These are phyloP conservation scores for Leishmania gerbilli DNA, from an alignment of 208 protist genomes.

Conservation along the genomic window DNA sequence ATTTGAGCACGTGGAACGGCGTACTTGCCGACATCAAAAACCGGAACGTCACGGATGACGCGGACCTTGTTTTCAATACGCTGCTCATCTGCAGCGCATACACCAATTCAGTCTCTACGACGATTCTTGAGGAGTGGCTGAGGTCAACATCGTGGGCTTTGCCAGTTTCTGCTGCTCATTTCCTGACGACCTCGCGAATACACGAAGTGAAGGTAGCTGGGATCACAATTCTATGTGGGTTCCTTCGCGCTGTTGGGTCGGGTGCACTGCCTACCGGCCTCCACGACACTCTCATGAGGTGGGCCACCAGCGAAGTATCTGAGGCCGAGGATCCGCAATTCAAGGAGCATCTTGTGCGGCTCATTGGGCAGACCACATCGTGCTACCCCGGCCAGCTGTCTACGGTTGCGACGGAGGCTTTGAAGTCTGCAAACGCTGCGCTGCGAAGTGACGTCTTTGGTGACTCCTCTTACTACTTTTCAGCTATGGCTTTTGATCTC, in stretches of 20 bases:
- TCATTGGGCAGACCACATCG: conserved; percentile 23
- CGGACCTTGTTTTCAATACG: conserved; percentile 58
- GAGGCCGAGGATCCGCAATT: conserved; percentile 53
- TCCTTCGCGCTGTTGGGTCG: conserved; percentile 47
- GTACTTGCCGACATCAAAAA: conserved; percentile 63
- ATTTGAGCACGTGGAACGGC: conserved; percentile 55
- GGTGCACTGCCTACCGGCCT: conserved; percentile 44
- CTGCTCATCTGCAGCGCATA: conserved; percentile 61
- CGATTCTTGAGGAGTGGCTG: conserved; percentile 47
- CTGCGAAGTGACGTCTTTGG: conserved; percentile 77
- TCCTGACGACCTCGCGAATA: conserved; percentile 38
- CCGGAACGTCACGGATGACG: conserved; percentile 59
- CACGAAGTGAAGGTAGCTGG: conserved; percentile 41
- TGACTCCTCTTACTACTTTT: conserved; percentile 63
- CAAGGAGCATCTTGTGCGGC: conserved; percentile 38
- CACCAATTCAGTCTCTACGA: conserved; percentile 50
- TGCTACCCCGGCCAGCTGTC: conserved; percentile 21
- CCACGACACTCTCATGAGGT: conserved; percentile 41
- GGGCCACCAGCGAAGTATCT: conserved; percentile 27
- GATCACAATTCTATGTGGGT: conserved; percentile 41
- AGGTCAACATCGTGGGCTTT: conserved; percentile 43
- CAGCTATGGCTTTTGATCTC: conserved; percentile 70
- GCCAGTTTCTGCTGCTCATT: conserved; percentile 38
- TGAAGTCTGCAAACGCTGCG: conserved; percentile 47
- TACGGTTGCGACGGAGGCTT: conserved; percentile 21